These are phyloP conservation scores for Elongisporangium undulatum DNA, from an alignment of 352 stramenopile species.

Conservation along the genomic window DNA sequence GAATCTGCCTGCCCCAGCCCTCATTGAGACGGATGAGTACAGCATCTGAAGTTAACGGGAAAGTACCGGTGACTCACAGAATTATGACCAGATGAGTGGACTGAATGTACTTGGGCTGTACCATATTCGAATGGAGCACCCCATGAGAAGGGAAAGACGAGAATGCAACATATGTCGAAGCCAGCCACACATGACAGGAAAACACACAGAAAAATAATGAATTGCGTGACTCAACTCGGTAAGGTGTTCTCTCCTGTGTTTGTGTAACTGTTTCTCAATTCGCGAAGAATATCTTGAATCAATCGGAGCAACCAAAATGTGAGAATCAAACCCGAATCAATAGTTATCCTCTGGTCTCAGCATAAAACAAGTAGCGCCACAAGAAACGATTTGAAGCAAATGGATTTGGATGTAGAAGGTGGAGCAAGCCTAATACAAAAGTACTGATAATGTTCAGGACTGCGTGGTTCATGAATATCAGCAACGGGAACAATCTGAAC, in stretches of 20 bases:
- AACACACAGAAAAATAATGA: neutral
- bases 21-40: constrained; percentile 81
- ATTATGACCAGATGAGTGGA: neutral
- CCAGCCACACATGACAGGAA: neutral
- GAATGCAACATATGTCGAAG: neutral
- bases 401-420: neutral
- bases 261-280: neutral
- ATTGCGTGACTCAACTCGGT: neutral
- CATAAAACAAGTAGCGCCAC: too few relatives aligned
- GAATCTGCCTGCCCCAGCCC: constrained; percentile 62
- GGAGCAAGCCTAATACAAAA: constrained; percentile 19
- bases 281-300: neutral
- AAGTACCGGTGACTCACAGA: neutral
- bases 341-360: too few relatives aligned
- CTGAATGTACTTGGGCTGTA: neutral
- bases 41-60: constrained; percentile 39
- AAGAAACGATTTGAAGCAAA: too few relatives aligned
- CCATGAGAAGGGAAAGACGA: neutral
- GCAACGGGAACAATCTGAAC: constrained; percentile 19
- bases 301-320: too few relatives aligned
- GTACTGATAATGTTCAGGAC: constrained; percentile 29
- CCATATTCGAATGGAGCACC: neutral
- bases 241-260: neutral
- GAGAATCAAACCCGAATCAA: too few relatives aligned
- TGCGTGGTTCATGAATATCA: constrained; percentile 21